Conservation (phyloP, 805 yeast species). For the Candida sithepensis region DNA sequence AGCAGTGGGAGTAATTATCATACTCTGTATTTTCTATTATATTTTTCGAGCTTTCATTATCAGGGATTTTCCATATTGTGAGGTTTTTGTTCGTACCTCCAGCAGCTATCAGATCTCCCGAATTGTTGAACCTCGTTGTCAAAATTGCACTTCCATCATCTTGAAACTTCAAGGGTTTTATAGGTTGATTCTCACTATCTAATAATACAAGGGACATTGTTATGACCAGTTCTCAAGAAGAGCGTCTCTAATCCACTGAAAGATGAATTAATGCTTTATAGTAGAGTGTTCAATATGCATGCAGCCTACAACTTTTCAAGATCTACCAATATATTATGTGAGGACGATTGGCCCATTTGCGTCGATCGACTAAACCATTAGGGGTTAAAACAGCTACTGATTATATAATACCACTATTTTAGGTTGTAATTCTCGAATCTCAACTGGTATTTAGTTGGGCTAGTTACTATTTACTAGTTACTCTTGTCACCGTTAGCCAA, state of each 20-base stretch:
- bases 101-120: slow-evolving; percentile 54
- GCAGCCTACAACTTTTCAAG: too few relatives aligned
- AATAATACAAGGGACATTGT: background rate
- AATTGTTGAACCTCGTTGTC: slow-evolving; percentile 46
- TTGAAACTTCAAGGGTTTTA: slow-evolving; percentile 35
- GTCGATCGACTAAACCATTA: background rate
- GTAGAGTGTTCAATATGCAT: too few relatives aligned
- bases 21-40: slow-evolving; percentile 13
- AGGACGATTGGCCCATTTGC: too few relatives aligned
- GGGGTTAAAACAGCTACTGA: background rate
- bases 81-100: slow-evolving; percentile 59
- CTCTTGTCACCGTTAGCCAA: too few relatives aligned
- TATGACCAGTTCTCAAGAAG: too few relatives aligned
- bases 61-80: slow-evolving; percentile 28
- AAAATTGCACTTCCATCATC: slow-evolving; percentile 56
- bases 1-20: slow-evolving; percentile 9
- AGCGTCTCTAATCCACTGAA: too few relatives aligned
- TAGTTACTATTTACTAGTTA: too few relatives aligned
- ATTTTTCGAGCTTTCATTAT: background rate
- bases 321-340: too few relatives aligned
- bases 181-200: background rate
- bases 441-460: too few relatives aligned
- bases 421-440: too few relatives aligned
- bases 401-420: background rate
- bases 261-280: too few relatives aligned